Evolutionary conservation across 495 filamentous ascomycete genomes (phyloP), one percentile per base, ranked within the genome.

Genomic region (Polyplosphaeria fusca): DNA sequence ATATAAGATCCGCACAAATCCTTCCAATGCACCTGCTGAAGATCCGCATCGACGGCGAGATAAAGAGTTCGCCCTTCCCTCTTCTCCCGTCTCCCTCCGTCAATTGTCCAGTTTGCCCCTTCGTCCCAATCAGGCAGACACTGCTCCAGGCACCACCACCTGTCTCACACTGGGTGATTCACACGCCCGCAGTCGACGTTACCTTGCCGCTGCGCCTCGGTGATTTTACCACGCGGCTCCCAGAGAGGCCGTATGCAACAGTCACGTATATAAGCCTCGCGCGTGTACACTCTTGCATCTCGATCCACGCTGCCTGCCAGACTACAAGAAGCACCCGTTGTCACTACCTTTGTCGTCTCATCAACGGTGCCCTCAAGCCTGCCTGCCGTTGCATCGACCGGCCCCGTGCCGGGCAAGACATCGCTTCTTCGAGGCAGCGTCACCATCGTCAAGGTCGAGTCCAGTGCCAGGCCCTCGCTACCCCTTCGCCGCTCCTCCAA

Each of bases 261-360:
- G 57, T 66, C 66, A 68, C 63, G 60, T 64, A 66, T 68, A 64
- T 61, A 68, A 50, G 12, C 25, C 48, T 32, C 19, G 47, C 66
- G 60, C 56, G 59, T 66, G 59, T 61, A 23, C 42, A 19, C 39
- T 53, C 19, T 28, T 18, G 14, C 19, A 13, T 0, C 38, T 27
- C n/a, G 37, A 45, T 37, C 44, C 49, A 55, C 40, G 42, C 30
- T 47, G 53, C 48, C 47, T 37, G 23, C 45, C 23, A 24, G 32
- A 16, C 23, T 62, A 59, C 59, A 66, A 58, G 51, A 56, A 5
- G 13, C 41, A 16, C 42, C 60, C 38, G 50, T 56, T 56, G 47
- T 47, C 52, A 52, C 53, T 49, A 18, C 49, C 7, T 23, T 51
- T 23, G 28, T 39, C 47, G n/a, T 58, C 40, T 43, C 37, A 32